Evolutionary conservation across 257 asterid species (phyloP).

Genomic region (Solanum okadae): DNA sequence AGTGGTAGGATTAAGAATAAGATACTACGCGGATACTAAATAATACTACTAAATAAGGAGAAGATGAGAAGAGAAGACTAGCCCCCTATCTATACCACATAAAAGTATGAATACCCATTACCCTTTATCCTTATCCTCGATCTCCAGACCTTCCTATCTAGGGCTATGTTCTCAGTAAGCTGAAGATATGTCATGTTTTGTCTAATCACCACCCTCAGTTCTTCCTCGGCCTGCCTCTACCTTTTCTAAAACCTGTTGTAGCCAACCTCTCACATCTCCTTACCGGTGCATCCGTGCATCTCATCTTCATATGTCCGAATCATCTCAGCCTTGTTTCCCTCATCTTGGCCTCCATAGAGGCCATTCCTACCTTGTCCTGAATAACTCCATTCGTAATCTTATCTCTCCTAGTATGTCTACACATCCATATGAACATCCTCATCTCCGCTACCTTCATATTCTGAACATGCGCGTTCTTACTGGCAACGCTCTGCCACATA

Average conservation of each 20-base stretch:
- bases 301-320: background rate
- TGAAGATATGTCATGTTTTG: background rate
- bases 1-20: background rate
- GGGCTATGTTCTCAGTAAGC: background rate
- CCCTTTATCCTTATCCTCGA: background rate
- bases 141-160: background rate
- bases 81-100: background rate
- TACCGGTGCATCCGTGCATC: background rate
- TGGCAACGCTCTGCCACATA: background rate
- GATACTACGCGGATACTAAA: background rate
- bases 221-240: background rate
- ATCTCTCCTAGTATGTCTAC: background rate
- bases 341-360: background rate
- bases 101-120: too few relatives aligned
- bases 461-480: background rate
- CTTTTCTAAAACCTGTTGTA: background rate
- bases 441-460: background rate
- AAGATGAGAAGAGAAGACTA: background rate
- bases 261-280: background rate
- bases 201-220: background rate
- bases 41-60: background rate
- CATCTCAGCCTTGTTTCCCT: background rate
- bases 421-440: background rate
- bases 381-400: background rate
- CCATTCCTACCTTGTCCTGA: background rate